Evolutionary conservation across 2,329 filamentous ascomycete genomes (phyloP).

Genomic region (Alternaria longipes): DNA sequence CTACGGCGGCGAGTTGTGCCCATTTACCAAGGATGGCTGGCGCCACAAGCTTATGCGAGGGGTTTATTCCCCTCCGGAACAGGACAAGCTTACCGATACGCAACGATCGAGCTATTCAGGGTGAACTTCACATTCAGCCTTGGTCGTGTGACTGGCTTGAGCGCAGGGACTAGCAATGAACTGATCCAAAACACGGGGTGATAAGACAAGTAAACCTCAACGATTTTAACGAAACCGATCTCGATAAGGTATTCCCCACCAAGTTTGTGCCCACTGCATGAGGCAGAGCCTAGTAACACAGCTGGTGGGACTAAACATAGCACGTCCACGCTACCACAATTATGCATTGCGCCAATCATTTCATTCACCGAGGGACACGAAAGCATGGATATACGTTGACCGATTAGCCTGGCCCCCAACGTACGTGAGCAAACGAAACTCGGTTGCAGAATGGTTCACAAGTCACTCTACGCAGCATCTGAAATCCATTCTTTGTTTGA

Average conservation of each 20-base stretch:
- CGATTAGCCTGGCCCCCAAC: background rate
- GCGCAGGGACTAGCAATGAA: background rate
- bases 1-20: background rate
- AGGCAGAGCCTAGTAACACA: constrained; percentile 1
- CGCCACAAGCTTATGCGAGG: constrained; percentile 16
- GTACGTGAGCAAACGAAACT: background rate
- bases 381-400: background rate
- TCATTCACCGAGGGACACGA: background rate
- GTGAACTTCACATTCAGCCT: background rate
- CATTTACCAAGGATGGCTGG: constrained; percentile 1
- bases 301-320: background rate
- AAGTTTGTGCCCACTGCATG: background rate
- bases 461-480: background rate
- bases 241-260: background rate
- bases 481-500: background rate
- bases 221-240: constrained; percentile 1
- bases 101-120: background rate
- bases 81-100: background rate
- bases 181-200: background rate
- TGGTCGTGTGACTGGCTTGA: background rate
- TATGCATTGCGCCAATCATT: background rate
- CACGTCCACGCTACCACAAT: background rate
- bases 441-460: background rate
- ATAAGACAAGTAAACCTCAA: background rate
- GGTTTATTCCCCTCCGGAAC: background rate